Evolutionary conservation across 2,329 filamentous ascomycete genomes (phyloP), one percentile per base, ranked within the genome.

Genomic region (Pseudopyricularia cyperi): DNA sequence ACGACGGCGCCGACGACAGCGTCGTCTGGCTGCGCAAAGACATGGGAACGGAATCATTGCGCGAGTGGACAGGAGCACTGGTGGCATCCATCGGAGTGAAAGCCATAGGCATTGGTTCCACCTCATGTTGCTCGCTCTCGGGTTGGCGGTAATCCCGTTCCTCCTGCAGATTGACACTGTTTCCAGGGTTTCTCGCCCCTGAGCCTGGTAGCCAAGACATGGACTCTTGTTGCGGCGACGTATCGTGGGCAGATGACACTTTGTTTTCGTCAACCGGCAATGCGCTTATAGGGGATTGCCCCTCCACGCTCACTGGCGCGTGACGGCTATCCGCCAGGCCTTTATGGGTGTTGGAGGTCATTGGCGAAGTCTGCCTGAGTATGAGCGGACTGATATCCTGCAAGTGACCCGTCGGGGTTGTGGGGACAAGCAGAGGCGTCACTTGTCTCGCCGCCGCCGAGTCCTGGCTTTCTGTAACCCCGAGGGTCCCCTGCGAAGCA

Each of bases 11-110:
- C 0, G 68, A 66, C 11, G 66, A 66, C 3, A 67, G 48, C 1
- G 66, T 68, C 24, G 61, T 65, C 37, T 63, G 62, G 58, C 66
- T 69, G 46, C 58, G 61, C 17, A 64, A 44, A 1, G 67, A 70
- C 46, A 60, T 59, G 0, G 67, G 65, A 1, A 64, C 61, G 17
- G 64, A 66, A 22, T 62, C 61, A 17, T 57, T 58, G 12, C 62
- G 59, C 3, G 55, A 57, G 44, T 62, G 60, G 65, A 64, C 68
- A 0, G 63, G 52, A 0, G 61, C 49, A 51, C 67, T 58, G 6
- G 65, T 65, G n/a, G 64, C 62, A 48, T 67, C 63, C 8, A 60
- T 61, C 2, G 63, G 58, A 6, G 55, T 34, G 39, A 62, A 60
- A 2, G 48, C 11, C 2, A 57, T 53, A 8, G 58, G 52, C 2